Evolutionary conservation across 2,329 filamentous ascomycete species (phyloP).

Genomic region (Colletotrichum graminicola): DNA sequence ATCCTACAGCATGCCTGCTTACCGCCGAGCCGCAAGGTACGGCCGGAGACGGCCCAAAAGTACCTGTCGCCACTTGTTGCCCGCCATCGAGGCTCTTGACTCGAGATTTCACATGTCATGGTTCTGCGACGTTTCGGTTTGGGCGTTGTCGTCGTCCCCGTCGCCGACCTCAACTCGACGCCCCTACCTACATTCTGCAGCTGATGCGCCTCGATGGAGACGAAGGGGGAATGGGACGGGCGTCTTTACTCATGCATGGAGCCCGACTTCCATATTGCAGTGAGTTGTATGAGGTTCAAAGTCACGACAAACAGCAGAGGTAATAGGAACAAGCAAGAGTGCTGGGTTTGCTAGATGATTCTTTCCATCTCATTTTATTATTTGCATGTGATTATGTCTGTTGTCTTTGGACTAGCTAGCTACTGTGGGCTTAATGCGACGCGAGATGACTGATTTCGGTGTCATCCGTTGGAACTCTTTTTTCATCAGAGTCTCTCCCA

Average conservation of each 20-base stretch:
- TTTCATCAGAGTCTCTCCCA: background rate
- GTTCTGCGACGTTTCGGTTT: constrained; percentile 5
- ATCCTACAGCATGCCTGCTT: background rate
- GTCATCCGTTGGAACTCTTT: background rate
- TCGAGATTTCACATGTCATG: constrained; percentile 26
- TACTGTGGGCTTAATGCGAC: constrained; percentile 29
- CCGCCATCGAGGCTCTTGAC: background rate
- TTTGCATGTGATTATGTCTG: background rate
- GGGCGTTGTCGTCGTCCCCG: background rate
- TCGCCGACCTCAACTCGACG: background rate
- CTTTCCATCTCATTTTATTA: background rate
- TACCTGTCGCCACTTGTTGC: background rate
- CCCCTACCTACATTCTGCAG: constrained; percentile 1
- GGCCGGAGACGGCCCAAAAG: background rate
- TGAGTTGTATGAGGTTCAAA: background rate
- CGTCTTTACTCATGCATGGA: background rate
- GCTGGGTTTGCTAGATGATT: no score
- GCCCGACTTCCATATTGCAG: background rate
- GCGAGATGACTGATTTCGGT: background rate
- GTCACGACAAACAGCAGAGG: background rate
- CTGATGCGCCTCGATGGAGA: background rate
- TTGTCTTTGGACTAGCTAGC: constrained; percentile 1
- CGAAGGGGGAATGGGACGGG: no score
- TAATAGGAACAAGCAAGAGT: background rate
- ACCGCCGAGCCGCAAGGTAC: constrained; percentile 28